Evolutionary conservation across 129 eudicot genomes (phyloP).

Genomic region (Artemisia tridentata): DNA sequence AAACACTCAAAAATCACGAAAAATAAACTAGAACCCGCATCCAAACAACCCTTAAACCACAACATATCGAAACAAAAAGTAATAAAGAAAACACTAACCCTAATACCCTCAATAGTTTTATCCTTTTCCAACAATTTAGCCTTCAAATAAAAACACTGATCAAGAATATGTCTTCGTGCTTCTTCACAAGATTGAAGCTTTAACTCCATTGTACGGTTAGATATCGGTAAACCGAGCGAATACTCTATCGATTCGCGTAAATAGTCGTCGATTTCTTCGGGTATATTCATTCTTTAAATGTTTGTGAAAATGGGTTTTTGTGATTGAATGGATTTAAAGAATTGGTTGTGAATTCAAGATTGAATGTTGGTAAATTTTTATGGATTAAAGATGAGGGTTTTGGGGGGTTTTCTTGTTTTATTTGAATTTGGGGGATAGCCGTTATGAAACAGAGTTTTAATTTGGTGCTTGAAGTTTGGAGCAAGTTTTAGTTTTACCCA

Average conservation of each 20-base stretch:
- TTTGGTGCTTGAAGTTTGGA: not conserved
- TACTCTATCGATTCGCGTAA: conserved; percentile 68
- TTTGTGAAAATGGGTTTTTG: not conserved
- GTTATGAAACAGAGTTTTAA: not conserved
- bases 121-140: conserved; percentile 60
- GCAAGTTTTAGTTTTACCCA: not conserved
- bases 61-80: not conserved
- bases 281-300: conserved; percentile 49
- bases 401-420: not conserved
- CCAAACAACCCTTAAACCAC: not conserved
- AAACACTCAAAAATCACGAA: not conserved
- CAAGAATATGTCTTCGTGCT: conserved; percentile 36
- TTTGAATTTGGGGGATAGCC: conserved; percentile 2
- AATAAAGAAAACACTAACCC: conserved; percentile 35
- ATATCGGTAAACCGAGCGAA: conserved; percentile 60
- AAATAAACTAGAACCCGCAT: not conserved
- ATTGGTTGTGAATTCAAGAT: not conserved
- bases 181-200: conserved; percentile 62
- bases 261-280: conserved; percentile 70
- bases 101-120: conserved; percentile 50
- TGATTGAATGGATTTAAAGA: not conserved
- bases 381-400: not conserved
- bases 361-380: not conserved
- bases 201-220: conserved; percentile 45
- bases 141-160: conserved; percentile 48